These are phyloP conservation scores for Coccomyxa sp. DNA, from an alignment of 139 green algal species.

Conservation along the genomic window DNA sequence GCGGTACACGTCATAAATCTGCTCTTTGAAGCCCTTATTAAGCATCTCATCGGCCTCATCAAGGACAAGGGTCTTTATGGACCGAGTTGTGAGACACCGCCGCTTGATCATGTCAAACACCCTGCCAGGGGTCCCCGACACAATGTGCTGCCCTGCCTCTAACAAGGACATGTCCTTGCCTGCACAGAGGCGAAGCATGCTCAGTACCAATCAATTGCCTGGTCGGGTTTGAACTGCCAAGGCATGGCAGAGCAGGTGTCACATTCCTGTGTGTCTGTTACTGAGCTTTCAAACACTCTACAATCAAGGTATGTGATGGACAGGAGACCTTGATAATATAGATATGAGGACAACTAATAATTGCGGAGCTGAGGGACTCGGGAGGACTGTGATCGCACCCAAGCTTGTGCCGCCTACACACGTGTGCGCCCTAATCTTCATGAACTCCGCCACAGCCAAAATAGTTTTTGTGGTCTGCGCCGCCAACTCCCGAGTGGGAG, in stretches of 20 bases:
- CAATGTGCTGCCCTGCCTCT: conserved; percentile 88
- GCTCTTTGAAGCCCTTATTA: conserved; percentile 97
- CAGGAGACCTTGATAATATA: too few relatives aligned
- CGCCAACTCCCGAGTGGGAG: conserved; percentile 94
- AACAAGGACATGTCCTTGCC: conserved; percentile 94
- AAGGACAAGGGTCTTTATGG: conserved; percentile 79
- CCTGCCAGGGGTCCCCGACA: conserved; percentile 93
- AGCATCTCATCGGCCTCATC: conserved; percentile 99
- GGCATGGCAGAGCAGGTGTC: too few relatives aligned
- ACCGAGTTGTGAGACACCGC: conserved; percentile 58
- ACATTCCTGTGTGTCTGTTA: too few relatives aligned
- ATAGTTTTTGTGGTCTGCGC: conserved; percentile 93
- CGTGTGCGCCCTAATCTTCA: conserved; percentile 86
- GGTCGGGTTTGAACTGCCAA: too few relatives aligned
- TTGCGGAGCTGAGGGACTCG: too few relatives aligned
- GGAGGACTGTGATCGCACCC: conserved; percentile 29
- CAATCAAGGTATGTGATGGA: too few relatives aligned
- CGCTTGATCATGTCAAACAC: conserved; percentile 99
- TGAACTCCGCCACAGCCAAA: conserved; percentile 86
- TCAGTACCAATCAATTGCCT: too few relatives aligned
- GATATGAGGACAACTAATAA: too few relatives aligned
- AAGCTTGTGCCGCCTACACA: conserved; percentile 96
- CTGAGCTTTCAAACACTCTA: too few relatives aligned
- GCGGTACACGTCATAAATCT: conserved; percentile 99
- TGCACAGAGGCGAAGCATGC: conserved; percentile 12